A percentile compares a stretch with the other conserved stretches of the same genome.
phyloP scores from a whole-genome alignment of 129 eudicot species.

The Mikania micrantha region DNA sequence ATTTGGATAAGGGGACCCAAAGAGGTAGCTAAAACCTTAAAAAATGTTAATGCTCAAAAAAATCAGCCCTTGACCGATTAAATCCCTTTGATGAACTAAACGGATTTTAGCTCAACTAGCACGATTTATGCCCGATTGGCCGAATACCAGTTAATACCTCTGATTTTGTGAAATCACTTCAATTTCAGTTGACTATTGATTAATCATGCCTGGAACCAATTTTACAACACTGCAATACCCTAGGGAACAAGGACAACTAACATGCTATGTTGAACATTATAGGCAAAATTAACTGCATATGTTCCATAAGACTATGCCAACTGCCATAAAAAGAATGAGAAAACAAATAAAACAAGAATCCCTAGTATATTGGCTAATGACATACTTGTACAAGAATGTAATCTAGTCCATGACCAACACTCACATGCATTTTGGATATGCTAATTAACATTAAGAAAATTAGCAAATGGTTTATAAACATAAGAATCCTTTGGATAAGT shows the following conservation, averaged over 20 bases:
- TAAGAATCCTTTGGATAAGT: neutral
- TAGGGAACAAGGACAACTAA: neutral
- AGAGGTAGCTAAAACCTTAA: no score
- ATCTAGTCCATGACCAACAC: neutral
- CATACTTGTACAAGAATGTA: neutral
- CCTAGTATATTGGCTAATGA: neutral
- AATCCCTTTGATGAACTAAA: no score
- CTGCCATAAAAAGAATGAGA: neutral
- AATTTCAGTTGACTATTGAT: no score
- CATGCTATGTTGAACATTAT: neutral
- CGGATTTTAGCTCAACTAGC: no score
- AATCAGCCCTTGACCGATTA: no score
- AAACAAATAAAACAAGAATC: no score
- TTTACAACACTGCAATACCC: neutral
- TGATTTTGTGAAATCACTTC: no score
- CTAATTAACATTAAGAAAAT: neutral
- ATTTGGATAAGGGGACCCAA: no score
- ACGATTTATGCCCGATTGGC: no score
- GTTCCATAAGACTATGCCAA: neutral
- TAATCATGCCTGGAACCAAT: no score
- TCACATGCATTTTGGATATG: neutral
- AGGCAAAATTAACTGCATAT: neutral
- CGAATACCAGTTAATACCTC: no score
- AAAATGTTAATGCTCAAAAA: no score
- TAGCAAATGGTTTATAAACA: neutral